A percentile compares a stretch with the other conserved stretches of the same genome.
phyloP scores from a whole-genome alignment of 2,329 filamentous ascomycete genomes.

The Fusarium virguliforme region DNA sequence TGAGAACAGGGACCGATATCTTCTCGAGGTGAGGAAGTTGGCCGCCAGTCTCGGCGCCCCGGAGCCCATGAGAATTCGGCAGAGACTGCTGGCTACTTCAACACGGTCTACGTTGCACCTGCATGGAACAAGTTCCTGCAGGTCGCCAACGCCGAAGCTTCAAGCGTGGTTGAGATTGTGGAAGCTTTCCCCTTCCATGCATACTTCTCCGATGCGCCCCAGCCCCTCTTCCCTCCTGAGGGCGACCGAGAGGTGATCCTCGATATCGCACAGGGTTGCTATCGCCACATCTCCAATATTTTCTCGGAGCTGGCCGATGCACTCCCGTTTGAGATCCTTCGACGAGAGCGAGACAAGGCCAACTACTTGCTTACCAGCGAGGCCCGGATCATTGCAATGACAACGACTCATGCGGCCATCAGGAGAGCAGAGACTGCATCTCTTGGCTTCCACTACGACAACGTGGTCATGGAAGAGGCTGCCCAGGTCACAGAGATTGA shows the following conservation, averaged over 20 bases:
- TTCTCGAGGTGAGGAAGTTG: constrained; percentile 88
- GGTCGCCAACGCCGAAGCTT: constrained; percentile 68
- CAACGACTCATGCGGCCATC: constrained; percentile 97
- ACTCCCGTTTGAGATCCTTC: constrained; percentile 93
- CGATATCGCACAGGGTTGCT: constrained; percentile 87
- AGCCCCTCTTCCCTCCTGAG: constrained; percentile 83
- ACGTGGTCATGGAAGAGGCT: constrained; percentile 98
- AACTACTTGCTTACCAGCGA: constrained; percentile 97
- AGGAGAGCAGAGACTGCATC: constrained; percentile 89
- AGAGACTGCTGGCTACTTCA: constrained; percentile 97
- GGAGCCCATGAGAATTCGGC: constrained; percentile 97
- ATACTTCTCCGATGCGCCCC: constrained; percentile 90
- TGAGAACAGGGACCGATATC: constrained; percentile 84
- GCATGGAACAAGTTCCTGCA: constrained; percentile 88
- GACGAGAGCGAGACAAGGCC: constrained; percentile 90
- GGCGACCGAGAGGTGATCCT: constrained; percentile 77
- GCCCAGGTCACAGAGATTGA: constrained; percentile 98
- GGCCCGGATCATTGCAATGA: constrained; percentile 99
- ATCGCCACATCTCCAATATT: constrained; percentile 89
- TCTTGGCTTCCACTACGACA: constrained; percentile 97
- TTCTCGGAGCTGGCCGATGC: constrained; percentile 95
- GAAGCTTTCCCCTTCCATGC: constrained; percentile 87
- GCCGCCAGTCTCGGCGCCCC: constrained; percentile 86
- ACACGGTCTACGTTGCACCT: constrained; percentile 90
- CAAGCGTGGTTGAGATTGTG: constrained; percentile 74